Evolutionary conservation across 2,329 filamentous ascomycete genomes (phyloP).

Genomic region (Phaeosphaeriaceae sp.): DNA sequence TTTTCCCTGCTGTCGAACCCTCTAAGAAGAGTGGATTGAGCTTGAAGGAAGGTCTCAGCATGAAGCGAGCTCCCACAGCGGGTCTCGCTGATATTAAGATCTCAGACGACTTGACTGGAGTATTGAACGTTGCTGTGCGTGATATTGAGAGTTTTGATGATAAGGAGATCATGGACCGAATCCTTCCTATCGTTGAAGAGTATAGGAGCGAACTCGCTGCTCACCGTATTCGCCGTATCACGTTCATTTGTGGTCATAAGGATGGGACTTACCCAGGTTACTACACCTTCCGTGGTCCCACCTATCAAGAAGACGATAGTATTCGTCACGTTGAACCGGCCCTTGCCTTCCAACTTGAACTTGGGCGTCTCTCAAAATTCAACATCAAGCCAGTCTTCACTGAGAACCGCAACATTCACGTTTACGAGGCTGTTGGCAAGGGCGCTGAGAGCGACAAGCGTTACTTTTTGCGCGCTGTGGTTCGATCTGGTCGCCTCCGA

Average conservation of each 20-base stretch:
- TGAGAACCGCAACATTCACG: slow-evolving; percentile 98
- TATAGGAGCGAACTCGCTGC: slow-evolving; percentile 83
- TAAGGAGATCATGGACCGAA: slow-evolving; percentile 76
- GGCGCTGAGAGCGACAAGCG: slow-evolving; percentile 95
- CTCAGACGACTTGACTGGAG: slow-evolving; percentile 83
- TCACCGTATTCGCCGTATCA: slow-evolving; percentile 84
- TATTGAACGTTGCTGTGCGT: slow-evolving; percentile 89
- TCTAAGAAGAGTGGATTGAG: slow-evolving; percentile 61
- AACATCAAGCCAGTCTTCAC: slow-evolving; percentile 98
- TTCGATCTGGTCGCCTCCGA: slow-evolving; percentile 89
- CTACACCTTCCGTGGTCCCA: slow-evolving; percentile 95
- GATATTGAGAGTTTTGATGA: slow-evolving; percentile 87
- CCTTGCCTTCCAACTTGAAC: slow-evolving; percentile 97
- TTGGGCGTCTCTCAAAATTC: slow-evolving; percentile 93
- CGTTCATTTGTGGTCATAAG: slow-evolving; percentile 94
- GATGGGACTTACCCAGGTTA: slow-evolving; percentile 96
- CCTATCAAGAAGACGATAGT: slow-evolving; percentile 88
- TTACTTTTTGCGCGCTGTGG: slow-evolving; percentile 96
- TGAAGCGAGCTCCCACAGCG: slow-evolving; percentile 68
- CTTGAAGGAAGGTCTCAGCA: slow-evolving; percentile 53
- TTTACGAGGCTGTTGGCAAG: slow-evolving; percentile 96
- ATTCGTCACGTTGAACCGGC: slow-evolving; percentile 98
- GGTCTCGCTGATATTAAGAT: slow-evolving; percentile 53
- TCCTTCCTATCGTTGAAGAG: slow-evolving; percentile 76
- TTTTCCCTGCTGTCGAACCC: slow-evolving; percentile 67